Evolutionary conservation across 352 stramenopile genomes (phyloP).

Genomic region (Thalassiosira allenii): DNA sequence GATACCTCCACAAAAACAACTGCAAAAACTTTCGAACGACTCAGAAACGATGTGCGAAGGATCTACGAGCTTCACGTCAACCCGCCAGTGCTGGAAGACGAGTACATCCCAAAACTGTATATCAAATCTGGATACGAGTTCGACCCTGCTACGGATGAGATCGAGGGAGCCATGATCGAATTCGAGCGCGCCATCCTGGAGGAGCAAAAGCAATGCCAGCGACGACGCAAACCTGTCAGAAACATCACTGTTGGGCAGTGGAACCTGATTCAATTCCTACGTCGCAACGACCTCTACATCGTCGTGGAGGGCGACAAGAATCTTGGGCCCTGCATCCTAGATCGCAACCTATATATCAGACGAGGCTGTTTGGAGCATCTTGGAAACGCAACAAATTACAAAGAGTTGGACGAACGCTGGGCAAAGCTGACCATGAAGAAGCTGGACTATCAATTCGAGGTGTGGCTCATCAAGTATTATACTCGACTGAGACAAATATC

Average conservation of each 20-base stretch:
- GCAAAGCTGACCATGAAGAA: too few relatives aligned
- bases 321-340: conserved; percentile 26
- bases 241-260: conserved; percentile 21
- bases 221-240: neutral
- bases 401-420: too few relatives aligned
- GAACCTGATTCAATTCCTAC: neutral
- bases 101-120: conserved; percentile 32
- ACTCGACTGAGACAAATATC: too few relatives aligned
- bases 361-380: neutral
- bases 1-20: neutral
- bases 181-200: neutral
- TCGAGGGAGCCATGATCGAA: neutral
- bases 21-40: neutral
- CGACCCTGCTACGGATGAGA: neutral
- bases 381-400: neutral
- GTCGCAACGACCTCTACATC: conserved; percentile 28
- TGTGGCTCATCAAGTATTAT: too few relatives aligned
- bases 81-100: neutral
- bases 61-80: neutral
- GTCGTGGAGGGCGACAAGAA: conserved; percentile 42
- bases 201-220: neutral
- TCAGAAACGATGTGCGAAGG: neutral
- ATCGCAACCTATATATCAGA: conserved; percentile 16
- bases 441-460: too few relatives aligned
- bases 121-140: conserved; percentile 12